A percentile compares a stretch with the other conserved stretches of the same genome.
Evolutionary conservation across 352 stramenopile species (phyloP).

Genomic region (Pythium brassicae): DNA sequence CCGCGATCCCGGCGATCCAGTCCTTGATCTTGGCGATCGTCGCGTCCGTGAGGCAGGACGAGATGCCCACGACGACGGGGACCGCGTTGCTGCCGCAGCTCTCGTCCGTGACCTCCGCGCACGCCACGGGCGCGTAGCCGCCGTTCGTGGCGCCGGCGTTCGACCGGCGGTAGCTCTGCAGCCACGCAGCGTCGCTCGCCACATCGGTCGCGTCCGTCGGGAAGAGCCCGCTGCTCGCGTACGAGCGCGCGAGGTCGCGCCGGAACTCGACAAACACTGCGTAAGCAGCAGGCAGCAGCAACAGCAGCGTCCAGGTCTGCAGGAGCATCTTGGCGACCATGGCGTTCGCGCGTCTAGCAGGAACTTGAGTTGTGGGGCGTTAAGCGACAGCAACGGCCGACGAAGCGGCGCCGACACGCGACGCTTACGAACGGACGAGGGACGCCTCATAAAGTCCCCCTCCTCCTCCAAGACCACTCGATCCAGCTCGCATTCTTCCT

Average conservation of each 20-base stretch:
- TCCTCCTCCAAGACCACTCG: too few relatives aligned
- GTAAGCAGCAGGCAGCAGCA: neutral
- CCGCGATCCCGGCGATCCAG: constrained; percentile 6
- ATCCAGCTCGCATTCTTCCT: too few relatives aligned
- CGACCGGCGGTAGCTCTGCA: constrained; percentile 11
- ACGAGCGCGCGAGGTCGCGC: constrained; percentile 12
- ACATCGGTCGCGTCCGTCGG: constrained; percentile 7
- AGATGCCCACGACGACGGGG: constrained; percentile 10
- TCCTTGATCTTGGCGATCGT: constrained; percentile 7
- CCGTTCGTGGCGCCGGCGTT: constrained; percentile 3
- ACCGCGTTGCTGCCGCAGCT: constrained; percentile 1
- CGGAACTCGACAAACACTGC: constrained; percentile 12
- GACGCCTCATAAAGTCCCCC: too few relatives aligned
- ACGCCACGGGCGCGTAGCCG: constrained; percentile 1
- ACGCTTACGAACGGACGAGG: too few relatives aligned
- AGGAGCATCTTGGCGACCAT: too few relatives aligned
- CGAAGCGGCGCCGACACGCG: too few relatives aligned
- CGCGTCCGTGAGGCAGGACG: constrained; percentile 8
- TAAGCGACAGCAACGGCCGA: too few relatives aligned
- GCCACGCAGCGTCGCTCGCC: constrained; percentile 2
- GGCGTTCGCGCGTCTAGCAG: too few relatives aligned
- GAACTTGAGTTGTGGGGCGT: too few relatives aligned
- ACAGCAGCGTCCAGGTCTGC: neutral
- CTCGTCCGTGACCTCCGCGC: constrained; percentile 7
- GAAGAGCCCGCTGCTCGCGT: constrained; percentile 7